Percentiles rank a stretch among this genome's conserved stretches.
phyloP scores from a whole-genome alignment of 352 stramenopile species.

The Pythium phragmiticola region DNA sequence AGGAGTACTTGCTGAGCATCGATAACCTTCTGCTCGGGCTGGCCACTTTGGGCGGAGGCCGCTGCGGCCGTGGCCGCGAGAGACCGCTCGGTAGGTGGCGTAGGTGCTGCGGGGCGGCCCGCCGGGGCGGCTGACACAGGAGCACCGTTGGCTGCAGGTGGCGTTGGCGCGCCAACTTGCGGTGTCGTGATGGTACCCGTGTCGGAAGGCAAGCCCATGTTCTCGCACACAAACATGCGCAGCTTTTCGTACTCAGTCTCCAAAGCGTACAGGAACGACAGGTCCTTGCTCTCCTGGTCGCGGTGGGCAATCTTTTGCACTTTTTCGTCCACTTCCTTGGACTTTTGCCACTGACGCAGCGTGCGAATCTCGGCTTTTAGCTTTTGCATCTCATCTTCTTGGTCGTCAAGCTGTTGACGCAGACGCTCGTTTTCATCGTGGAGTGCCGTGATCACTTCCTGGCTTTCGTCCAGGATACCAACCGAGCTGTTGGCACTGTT shows the following conservation, averaged over 20 bases:
- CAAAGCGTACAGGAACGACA: constrained; percentile 77
- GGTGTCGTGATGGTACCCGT: constrained; percentile 42
- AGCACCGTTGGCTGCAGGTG: constrained; percentile 16
- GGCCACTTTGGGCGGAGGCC: constrained; percentile 21
- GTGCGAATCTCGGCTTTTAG: constrained; percentile 77
- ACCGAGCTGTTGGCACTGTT: constrained; percentile 56
- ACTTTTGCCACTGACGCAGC: constrained; percentile 84
- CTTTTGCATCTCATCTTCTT: constrained; percentile 73
- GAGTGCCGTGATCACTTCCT: constrained; percentile 85
- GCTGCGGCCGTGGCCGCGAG: constrained; percentile 1
- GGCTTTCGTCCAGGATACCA: constrained; percentile 80
- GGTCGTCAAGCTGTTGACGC: constrained; percentile 67
- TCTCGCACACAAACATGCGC: constrained; percentile 74
- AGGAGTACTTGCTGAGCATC: constrained; percentile 70
- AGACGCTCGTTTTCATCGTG: constrained; percentile 83
- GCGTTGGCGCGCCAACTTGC: not conserved
- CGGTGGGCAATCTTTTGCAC: constrained; percentile 85
- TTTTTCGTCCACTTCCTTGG: constrained; percentile 85
- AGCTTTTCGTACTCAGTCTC: constrained; percentile 86
- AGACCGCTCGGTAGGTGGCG: constrained; percentile 29
- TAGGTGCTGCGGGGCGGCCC: constrained; percentile 13
- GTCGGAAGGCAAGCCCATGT: constrained; percentile 70
- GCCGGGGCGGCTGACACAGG: constrained; percentile 15
- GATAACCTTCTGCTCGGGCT: constrained; percentile 47
- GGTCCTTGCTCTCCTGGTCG: constrained; percentile 83